Evolutionary conservation across 106 monocot genomes (phyloP), one percentile per base, ranked within the genome.

Genomic region (Acorus gramineus): DNA sequence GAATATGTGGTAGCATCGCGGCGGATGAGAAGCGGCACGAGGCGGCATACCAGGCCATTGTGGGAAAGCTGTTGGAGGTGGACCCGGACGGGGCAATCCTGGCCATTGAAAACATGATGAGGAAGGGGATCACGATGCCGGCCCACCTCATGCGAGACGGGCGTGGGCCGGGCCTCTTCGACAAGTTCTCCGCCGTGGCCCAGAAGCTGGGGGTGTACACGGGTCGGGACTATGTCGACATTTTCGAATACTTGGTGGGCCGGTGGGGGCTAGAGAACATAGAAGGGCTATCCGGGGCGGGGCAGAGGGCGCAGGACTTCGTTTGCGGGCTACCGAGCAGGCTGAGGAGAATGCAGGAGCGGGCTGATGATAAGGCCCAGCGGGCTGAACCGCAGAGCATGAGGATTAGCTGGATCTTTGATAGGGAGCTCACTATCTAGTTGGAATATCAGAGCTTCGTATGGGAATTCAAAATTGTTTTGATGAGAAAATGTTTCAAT

Each of bases 21-120:
- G 82, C 86, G 11, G 90, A 91, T 66, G 90, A 91, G 83, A 91
- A 84, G 75, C 80, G 90, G 42, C 90, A 91, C 75, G 90, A 86
- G 86, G 60, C 59, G 10, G 90, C 81, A 3, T 91, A 91, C 68
- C 47, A 46, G 3, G 64, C 60, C 28, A 75, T 84, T 53, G 76
- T 81, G 5, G 86, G 76, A 56, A 70, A 81, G 74, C 86, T 91
- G 9, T 67, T 91, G 10, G 70, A 71, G 58, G 57, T 91, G 4
- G 90, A 91, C 69, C 83, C 90, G 0, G 73, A 78, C 62, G 70
- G 67, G 52, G 77, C 77, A 6, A 59, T 91, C 63, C 69, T 77
- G 3, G 83, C 86, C 55, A 74, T 91, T 56, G 78, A 73, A 4
- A 77, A 83, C 73, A 86, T 91, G 86, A 91, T 91, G 90, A 68